These are phyloP conservation scores for Hypoxylon intermedium DNA, from an alignment of 495 filamentous ascomycete genomes.

Conservation along the genomic window DNA sequence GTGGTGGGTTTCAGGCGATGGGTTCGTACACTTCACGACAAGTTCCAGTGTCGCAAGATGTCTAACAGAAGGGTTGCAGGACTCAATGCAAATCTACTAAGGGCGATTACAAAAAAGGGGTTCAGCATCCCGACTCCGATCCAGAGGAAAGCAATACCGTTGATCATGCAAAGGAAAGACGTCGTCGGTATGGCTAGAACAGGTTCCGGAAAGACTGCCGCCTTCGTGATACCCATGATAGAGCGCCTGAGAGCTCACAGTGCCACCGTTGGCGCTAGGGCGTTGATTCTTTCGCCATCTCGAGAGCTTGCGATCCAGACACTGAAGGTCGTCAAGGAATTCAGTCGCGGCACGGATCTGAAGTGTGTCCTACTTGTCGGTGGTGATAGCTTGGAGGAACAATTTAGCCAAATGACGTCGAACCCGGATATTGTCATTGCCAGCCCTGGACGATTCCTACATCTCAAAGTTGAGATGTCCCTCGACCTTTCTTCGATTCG, in stretches of 20 bases:
- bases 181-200: slow-evolving; percentile 98
- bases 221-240: slow-evolving; percentile 98
- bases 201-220: slow-evolving; percentile 89
- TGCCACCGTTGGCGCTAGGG: slow-evolving; percentile 80
- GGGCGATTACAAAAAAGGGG: slow-evolving; percentile 89
- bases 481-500: slow-evolving; percentile 83
- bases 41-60: slow-evolving; percentile 1
- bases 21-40: neutral
- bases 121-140: slow-evolving; percentile 97
- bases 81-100: slow-evolving; percentile 78
- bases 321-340: slow-evolving; percentile 92
- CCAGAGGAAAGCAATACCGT: slow-evolving; percentile 93
- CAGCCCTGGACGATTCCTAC: slow-evolving; percentile 92
- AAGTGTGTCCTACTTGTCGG: slow-evolving; percentile 88
- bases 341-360: slow-evolving; percentile 87
- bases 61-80: slow-evolving; percentile 48
- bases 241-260: slow-evolving; percentile 92
- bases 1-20: too few relatives aligned
- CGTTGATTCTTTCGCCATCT: slow-evolving; percentile 86
- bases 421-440: slow-evolving; percentile 98
- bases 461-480: slow-evolving; percentile 94
- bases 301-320: slow-evolving; percentile 94
- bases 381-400: slow-evolving; percentile 94
- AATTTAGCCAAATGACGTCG: slow-evolving; percentile 88
- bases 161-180: slow-evolving; percentile 86